These are phyloP conservation scores for Furcasterigmium sp. DNA, from an alignment of 2,329 filamentous ascomycete species.

Conservation along the genomic window DNA sequence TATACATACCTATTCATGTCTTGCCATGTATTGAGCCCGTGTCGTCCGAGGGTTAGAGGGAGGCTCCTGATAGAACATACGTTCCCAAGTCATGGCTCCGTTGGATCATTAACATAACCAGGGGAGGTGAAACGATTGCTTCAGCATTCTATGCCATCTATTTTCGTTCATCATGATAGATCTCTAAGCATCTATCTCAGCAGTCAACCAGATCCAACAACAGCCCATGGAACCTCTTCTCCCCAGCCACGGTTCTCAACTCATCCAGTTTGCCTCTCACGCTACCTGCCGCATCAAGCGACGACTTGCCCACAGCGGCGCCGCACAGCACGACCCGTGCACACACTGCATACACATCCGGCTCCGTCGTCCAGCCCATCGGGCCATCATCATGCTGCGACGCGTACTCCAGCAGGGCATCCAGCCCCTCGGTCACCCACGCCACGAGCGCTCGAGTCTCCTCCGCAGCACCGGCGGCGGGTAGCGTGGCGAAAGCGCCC, in stretches of 20 bases:
- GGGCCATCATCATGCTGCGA: constrained; percentile 50
- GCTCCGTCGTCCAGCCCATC: constrained; percentile 67
- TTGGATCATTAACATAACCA: no score
- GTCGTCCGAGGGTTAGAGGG: no score
- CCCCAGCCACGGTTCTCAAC: constrained; percentile 6
- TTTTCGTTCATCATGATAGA: neutral
- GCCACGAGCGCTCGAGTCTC: constrained; percentile 16
- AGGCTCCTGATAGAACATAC: no score
- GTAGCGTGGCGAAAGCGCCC: constrained; percentile 32
- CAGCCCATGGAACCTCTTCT: constrained; percentile 10
- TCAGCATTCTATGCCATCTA: no score
- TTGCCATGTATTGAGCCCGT: no score
- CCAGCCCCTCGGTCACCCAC: constrained; percentile 50
- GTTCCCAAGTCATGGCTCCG: no score
- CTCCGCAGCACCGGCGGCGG: constrained; percentile 14
- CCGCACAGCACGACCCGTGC: constrained; percentile 38
- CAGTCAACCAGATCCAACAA: constrained; percentile 8
- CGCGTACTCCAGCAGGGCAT: constrained; percentile 27
- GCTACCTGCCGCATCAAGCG: neutral
- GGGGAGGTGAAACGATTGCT: no score
- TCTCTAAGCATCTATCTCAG: neutral
- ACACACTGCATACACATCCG: constrained; percentile 60
- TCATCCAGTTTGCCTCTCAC: constrained; percentile 3
- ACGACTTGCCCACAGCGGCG: constrained; percentile 20
- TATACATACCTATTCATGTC: no score